Base-by-base conservation (phyloP, 1,284 basidiomycete genomes). In the Malassezia sp. region DNA sequence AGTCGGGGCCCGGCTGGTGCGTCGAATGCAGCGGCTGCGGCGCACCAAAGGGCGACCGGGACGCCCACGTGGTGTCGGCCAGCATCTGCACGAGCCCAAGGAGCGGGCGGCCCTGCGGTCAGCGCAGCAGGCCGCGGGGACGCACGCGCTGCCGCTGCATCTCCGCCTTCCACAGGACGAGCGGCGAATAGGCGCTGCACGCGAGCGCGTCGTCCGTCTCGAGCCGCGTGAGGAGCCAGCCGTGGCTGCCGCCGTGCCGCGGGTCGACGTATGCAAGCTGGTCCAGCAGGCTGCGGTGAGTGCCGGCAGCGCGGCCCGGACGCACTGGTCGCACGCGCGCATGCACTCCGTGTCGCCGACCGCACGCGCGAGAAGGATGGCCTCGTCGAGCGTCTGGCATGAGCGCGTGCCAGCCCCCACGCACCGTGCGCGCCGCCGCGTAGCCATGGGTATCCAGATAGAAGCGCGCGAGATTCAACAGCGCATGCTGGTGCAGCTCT, bases 301-400 rank as follows among this genome's bases (percentile, higher is more conserved):
- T 14, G 5, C 4, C 29, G 17, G 8, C 8, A 34, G 8, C 10
- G 11, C n/a, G n/a, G n/a, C 10, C 8, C n/a, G 21, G 10, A 41
- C 38, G 29, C 32, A 41, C 38, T 36, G 27, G 17, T 50, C 48
- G 17, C 48, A 50, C 5, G 48, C 48, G 17, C 43, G 48, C 42
- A 50, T 50, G 32, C 48, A 50, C 22, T 50, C 48, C 8, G 37
- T 35, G 21, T 50, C 48, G 17, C 42, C 48, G 20, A 45, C 48
- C 2, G 48, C 45, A 14, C 42, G 42, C 3, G 48, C 42, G n/a
- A 50, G 37, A 2, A 42, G 38, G 33, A 50, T 50, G 2, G 48
- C 48, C 22, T 50, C 48, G 23, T 50, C 38, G 15, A 50, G 42
- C 14, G 41, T 34, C n/a, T n/a, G 23, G 32, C 40, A 27, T 41